Percentiles rank a stretch among this genome's conserved stretches.
Conservation (phyloP, 805 yeast genomes). For the Metschnikowia orientalis region DNA sequence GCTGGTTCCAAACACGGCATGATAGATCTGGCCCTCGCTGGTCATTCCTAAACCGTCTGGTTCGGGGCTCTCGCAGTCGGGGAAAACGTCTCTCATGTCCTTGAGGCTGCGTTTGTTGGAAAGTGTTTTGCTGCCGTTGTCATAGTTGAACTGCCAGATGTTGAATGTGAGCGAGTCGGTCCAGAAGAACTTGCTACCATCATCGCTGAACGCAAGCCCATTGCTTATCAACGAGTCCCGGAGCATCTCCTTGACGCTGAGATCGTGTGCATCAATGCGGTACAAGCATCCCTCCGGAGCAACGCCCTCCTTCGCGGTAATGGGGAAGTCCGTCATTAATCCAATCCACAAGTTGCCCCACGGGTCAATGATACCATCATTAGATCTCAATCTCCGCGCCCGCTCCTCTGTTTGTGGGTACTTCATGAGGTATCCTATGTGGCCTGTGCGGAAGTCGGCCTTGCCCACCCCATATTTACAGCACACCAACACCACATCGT, state of each 20-base stretch:
- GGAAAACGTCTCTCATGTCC: conserved; percentile 17
- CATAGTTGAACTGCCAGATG: conserved; percentile 38
- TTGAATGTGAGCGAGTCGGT: conserved; percentile 36
- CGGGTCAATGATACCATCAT: conserved; percentile 80
- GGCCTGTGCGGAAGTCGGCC: conserved; percentile 40
- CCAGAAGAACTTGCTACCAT: conserved; percentile 33
- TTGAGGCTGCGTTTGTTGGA: conserved; percentile 25
- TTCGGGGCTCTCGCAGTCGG: conserved; percentile 38
- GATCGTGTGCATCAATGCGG: conserved; percentile 30
- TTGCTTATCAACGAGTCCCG: conserved; percentile 53
- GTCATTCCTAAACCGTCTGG: conserved; percentile 81
- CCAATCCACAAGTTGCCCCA: conserved; percentile 79
- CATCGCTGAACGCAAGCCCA: conserved; percentile 45
- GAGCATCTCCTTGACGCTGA: conserved; percentile 30
- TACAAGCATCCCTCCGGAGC: conserved; percentile 50
- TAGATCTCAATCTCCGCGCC: conserved; percentile 42
- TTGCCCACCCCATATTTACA: conserved; percentile 60
- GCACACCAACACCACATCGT: conserved; percentile 53
- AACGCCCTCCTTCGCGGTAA: conserved; percentile 23
- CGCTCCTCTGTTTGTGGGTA: conserved; percentile 28
- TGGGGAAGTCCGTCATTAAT: conserved; percentile 60
- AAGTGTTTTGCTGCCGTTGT: conserved; percentile 24
- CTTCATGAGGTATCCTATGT: conserved; percentile 38
- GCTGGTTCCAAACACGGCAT: conserved; percentile 63
- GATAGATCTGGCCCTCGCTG: conserved; percentile 49